These are phyloP conservation scores for Colletotrichum higginsianum DNA, from an alignment of 2,329 filamentous ascomycete genomes.

Conservation along the genomic window DNA sequence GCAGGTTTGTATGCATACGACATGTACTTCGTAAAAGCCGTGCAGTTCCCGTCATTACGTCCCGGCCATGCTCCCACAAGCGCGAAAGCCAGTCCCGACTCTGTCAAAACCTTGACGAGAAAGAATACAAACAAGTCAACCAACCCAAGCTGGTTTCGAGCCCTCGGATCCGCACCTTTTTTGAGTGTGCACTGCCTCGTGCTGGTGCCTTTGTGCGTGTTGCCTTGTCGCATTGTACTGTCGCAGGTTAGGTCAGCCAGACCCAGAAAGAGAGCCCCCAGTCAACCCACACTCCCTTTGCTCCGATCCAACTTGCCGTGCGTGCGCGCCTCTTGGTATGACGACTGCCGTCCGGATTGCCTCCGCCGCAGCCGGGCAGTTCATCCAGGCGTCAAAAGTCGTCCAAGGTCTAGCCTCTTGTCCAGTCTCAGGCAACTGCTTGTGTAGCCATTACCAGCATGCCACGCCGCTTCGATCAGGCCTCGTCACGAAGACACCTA, in stretches of 20 bases:
- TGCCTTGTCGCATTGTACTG: constrained; percentile 7
- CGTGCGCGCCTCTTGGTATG: constrained; percentile 34
- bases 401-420: no score
- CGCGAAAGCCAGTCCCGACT: constrained; percentile 26
- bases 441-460: not conserved
- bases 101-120: constrained; percentile 29
- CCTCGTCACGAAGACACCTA: not conserved
- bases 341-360: constrained; percentile 25
- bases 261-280: constrained; percentile 23
- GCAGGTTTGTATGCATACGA: no score
- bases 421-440: no score
- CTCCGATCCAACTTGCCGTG: constrained; percentile 33
- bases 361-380: constrained; percentile 34
- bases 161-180: constrained; percentile 8
- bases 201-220: not conserved
- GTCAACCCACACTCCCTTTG: constrained; percentile 33
- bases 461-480: not conserved
- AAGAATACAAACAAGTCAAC: constrained; percentile 25
- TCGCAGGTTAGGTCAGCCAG: constrained; percentile 27
- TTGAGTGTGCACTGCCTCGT: not conserved
- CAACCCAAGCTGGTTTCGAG: constrained; percentile 8
- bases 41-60: constrained; percentile 32
- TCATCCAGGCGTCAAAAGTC: constrained; percentile 17
- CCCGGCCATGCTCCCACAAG: constrained; percentile 15
- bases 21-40: constrained; percentile 2